phyloP scores from a whole-genome alignment of 164 flowering plant species.

The Nelumbo lutea region DNA sequence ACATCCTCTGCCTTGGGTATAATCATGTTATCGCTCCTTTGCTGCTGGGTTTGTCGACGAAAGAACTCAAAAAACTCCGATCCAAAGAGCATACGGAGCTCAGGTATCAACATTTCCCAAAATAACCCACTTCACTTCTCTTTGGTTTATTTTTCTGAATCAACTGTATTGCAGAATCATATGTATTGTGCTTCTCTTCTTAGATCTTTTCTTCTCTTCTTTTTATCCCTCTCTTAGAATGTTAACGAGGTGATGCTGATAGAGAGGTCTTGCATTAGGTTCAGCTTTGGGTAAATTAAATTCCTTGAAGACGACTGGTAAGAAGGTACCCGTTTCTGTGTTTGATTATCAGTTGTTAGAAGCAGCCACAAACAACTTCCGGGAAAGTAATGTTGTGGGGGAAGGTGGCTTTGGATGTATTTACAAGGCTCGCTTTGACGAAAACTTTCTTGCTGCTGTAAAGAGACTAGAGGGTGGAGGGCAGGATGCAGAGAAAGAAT shows the following conservation, averaged over 20 bases:
- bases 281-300: slow-evolving; percentile 40
- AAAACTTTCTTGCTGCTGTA: slow-evolving; percentile 53
- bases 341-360: slow-evolving; percentile 62
- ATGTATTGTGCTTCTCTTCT: not conserved
- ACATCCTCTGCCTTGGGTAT: slow-evolving; percentile 18
- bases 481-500: slow-evolving; percentile 62
- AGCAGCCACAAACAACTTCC: slow-evolving; percentile 60
- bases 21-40: slow-evolving; percentile 15
- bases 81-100: slow-evolving; percentile 14
- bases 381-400: slow-evolving; percentile 52
- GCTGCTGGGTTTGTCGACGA: slow-evolving; percentile 16
- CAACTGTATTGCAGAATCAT: not conserved
- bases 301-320: slow-evolving; percentile 36
- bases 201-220: not conserved
- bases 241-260: slow-evolving; percentile 35
- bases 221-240: slow-evolving; percentile 4
- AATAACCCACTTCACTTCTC: not conserved
- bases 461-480: slow-evolving; percentile 53
- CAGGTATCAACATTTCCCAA: slow-evolving; percentile 19
- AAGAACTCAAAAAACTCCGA: slow-evolving; percentile 14
- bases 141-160: not conserved
- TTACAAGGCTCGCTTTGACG: slow-evolving; percentile 62
- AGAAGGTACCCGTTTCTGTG: slow-evolving; percentile 41
- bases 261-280: slow-evolving; percentile 37
- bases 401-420: slow-evolving; percentile 78